Conservation (phyloP, 768 basidiomycete species). For the Naematelia aurantialba region DNA sequence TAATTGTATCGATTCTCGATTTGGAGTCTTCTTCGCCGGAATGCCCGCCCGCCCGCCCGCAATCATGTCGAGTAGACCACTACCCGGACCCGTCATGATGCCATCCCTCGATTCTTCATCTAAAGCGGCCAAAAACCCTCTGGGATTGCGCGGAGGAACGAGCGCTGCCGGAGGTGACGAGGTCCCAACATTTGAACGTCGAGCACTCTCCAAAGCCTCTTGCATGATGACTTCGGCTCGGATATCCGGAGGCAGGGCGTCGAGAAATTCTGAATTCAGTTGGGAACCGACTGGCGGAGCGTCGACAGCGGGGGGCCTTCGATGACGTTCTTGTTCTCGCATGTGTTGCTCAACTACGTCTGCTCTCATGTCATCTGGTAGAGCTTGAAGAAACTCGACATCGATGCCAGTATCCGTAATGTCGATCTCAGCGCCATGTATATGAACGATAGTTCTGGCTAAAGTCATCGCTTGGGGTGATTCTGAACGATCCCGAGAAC, state of each 20-base stretch:
- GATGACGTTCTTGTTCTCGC: conserved; percentile 64
- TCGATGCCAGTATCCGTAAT: conserved; percentile 99
- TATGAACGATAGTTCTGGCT: conserved; percentile 73
- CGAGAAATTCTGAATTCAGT: conserved; percentile 91
- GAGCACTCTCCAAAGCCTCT: conserved; percentile 75
- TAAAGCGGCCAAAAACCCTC: conserved; percentile 85
- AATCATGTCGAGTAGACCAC: background rate
- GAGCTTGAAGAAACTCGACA: conserved; percentile 91
- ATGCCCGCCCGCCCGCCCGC: background rate
- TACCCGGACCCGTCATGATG: conserved; percentile 68
- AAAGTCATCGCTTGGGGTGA: conserved; percentile 5
- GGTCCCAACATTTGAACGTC: conserved; percentile 48
- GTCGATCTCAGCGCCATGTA: conserved; percentile 88
- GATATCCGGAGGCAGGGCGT: conserved; percentile 92
- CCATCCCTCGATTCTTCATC: conserved; percentile 84
- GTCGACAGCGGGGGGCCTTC: conserved; percentile 58
- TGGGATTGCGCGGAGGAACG: conserved; percentile 15
- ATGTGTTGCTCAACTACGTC: conserved; percentile 97
- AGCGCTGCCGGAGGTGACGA: conserved; percentile 51
- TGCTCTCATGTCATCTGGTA: conserved; percentile 98
- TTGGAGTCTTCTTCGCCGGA: conserved; percentile 24
- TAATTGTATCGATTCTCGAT: conserved; percentile 86
- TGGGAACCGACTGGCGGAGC: conserved; percentile 64
- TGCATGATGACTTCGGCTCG: conserved; percentile 96
- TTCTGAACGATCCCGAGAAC: conserved; percentile 39